phyloP scores from a whole-genome alignment of 495 filamentous ascomycete genomes.

The Hypoxylon lienhwacheense region DNA sequence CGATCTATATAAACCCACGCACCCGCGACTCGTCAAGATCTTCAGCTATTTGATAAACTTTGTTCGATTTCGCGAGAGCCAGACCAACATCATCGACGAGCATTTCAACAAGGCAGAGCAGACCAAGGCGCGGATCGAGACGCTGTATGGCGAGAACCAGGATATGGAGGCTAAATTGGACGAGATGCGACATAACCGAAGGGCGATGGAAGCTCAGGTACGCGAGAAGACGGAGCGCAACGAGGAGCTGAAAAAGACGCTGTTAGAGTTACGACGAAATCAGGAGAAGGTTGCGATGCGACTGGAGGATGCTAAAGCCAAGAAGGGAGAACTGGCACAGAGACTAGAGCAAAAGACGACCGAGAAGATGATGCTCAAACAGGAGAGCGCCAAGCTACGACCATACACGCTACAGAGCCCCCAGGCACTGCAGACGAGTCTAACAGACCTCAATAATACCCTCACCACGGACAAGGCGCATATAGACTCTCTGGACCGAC shows the following conservation, averaged over 20 bases:
- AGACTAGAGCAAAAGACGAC: slow-evolving; percentile 81
- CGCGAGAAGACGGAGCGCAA: slow-evolving; percentile 81
- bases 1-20: slow-evolving; percentile 86
- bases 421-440: slow-evolving; percentile 73
- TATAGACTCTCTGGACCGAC: slow-evolving; percentile 83
- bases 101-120: slow-evolving; percentile 88
- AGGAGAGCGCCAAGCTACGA: slow-evolving; percentile 83
- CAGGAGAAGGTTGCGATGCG: slow-evolving; percentile 79
- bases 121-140: slow-evolving; percentile 82
- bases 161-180: slow-evolving; percentile 77
- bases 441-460: slow-evolving; percentile 77
- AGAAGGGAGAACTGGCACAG: slow-evolving; percentile 69
- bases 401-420: slow-evolving; percentile 92
- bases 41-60: slow-evolving; percentile 98
- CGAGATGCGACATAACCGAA: slow-evolving; percentile 75
- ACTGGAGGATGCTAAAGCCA: slow-evolving; percentile 71
- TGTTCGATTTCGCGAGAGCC: slow-evolving; percentile 90
- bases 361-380: slow-evolving; percentile 56
- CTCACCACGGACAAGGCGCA: slow-evolving; percentile 74
- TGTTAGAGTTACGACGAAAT: slow-evolving; percentile 73
- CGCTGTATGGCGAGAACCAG: slow-evolving; percentile 82
- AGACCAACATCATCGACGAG: slow-evolving; percentile 81
- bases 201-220: slow-evolving; percentile 74
- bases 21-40: slow-evolving; percentile 83
- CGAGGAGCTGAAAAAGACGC: slow-evolving; percentile 75